Evolutionary conservation across 352 stramenopile species (phyloP), one percentile per base, ranked within the genome.

Genomic region (Phytophthora syringae): DNA sequence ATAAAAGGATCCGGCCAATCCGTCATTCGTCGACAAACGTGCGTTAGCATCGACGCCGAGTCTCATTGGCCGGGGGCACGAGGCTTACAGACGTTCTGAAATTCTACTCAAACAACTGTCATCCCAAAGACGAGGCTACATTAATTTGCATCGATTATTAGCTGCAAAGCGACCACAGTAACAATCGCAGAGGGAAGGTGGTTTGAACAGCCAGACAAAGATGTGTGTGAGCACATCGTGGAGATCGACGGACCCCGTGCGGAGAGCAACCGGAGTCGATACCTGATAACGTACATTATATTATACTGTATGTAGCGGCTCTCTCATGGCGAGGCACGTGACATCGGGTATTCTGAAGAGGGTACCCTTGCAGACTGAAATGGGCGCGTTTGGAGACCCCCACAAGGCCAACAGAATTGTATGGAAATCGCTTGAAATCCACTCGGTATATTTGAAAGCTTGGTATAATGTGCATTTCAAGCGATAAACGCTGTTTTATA

Each of bases 1-100:
- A n/a, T n/a, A n/a, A n/a, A n/a, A n/a, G n/a, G n/a, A n/a, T n/a
- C 57, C 36, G 47, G 47, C 58, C 58, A 27, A 49, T 60, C 49
- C 50, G 18, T 40, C 60, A 51, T 62, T 67, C 60, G 60, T 62
- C 60, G 60, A 67, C 60, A 62, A 50, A 43, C 61, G n/a, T 48
- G 50, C 59, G 59, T 55, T 49, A 60, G 39, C 50, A 20, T 21
- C 1, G 12, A 15, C 21, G 15, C 34, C 2, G 11, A 51, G 42
- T 45, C 32, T 21, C 32, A 67, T 67, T 67, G 60, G 60, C 18
- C 34, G 20, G 60, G 62, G 60, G 60, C 60, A 67, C 60, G 60
- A 22, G 39, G 48, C 36, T 11, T 32, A 21, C 47, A n/a, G n/a
- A n/a, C 51, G 47, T 30, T 60, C 25, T 18, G 16, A 48, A 60